A percentile compares a stretch with the other conserved stretches of the same genome.
phyloP scores from a whole-genome alignment of 2,329 filamentous ascomycete genomes.

The Diaporthe destruens region DNA sequence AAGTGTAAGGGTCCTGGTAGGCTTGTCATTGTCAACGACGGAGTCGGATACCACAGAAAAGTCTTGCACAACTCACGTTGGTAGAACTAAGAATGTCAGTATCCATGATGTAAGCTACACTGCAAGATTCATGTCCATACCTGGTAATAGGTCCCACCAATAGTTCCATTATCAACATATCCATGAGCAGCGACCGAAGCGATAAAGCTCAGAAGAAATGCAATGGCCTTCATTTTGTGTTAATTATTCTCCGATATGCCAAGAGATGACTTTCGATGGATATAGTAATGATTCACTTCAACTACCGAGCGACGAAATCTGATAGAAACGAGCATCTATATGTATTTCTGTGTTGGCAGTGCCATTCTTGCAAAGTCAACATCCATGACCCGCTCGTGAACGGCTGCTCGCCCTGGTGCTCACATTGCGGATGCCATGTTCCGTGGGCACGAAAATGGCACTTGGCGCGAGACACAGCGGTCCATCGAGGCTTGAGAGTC shows the following conservation, averaged over 20 bases:
- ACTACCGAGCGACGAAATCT: neutral
- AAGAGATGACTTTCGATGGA: neutral
- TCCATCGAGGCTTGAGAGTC: neutral
- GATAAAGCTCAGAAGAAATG: constrained; percentile 14
- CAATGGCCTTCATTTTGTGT: constrained; percentile 23
- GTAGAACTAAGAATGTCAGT: constrained; percentile 31
- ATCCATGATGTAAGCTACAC: neutral
- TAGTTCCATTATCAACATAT: constrained; percentile 37
- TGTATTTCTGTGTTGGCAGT: constrained; percentile 2
- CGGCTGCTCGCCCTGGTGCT: neutral
- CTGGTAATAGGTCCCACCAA: constrained; percentile 32
- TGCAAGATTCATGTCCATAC: neutral
- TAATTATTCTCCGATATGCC: neutral
- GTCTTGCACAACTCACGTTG: constrained; percentile 29
- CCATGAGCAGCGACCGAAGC: constrained; percentile 32
- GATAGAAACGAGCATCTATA: constrained; percentile 12
- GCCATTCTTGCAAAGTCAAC: constrained; percentile 6
- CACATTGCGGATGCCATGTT: constrained; percentile 16
- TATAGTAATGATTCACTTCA: neutral
- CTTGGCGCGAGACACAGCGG: constrained; percentile 26
- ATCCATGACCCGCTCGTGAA: neutral
- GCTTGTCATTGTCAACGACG: constrained; percentile 1
- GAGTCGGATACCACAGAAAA: neutral
- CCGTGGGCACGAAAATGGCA: constrained; percentile 23
- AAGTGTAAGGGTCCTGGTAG: constrained; percentile 31